Base-by-base conservation (phyloP, 805 yeast species). In the Candida jianshihensis region DNA sequence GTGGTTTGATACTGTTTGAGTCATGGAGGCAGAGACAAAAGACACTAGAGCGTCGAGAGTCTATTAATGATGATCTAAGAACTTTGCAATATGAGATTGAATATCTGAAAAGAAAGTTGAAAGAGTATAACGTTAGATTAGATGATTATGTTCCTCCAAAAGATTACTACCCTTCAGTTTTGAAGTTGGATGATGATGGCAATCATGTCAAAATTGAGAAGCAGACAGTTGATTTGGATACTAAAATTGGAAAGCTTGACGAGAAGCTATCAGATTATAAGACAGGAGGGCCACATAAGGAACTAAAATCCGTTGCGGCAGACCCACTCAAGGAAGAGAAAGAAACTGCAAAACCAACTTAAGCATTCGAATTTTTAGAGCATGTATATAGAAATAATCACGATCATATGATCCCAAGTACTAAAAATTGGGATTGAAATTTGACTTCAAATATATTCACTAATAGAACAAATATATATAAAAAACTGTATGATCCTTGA, bases 11-110 rank as follows among this genome's bases (percentile, higher is more conserved):
- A 10, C 51, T 86, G 11, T 84, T 71, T 53, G 95, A 87, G 54
- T 71, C 84, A 19, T 66, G 71, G 48, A 68, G 90, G 47, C 75
- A 82, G 31, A 64, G 85, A 28, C 69, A 71, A 49, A 82, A 81
- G 59, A 85, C 80, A 43, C 57, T 63, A 37, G 63, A 64, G 27
- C 71, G 85, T 41, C 69, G 80, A 39, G 87, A 78, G 38, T 67
- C 71, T 0, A 71, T 84, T 6, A 75, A 74, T n/a, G 88, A 81
- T 49, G 94, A 85, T 53, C 79, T 86, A 27, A 59, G 68, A 35
- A 68, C 76, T 4, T 60, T 85, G 16, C 90, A 85, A 53, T 77
- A 73, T 36, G 90, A 85, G 49, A 78, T 85, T 31, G 78, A 70
- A 32, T 69, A 67, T 42, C 55, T 81, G 40, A 71, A 72, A 59